Base-by-base conservation (phyloP, 768 basidiomycete species). In the Kwoniella botswanensis region DNA sequence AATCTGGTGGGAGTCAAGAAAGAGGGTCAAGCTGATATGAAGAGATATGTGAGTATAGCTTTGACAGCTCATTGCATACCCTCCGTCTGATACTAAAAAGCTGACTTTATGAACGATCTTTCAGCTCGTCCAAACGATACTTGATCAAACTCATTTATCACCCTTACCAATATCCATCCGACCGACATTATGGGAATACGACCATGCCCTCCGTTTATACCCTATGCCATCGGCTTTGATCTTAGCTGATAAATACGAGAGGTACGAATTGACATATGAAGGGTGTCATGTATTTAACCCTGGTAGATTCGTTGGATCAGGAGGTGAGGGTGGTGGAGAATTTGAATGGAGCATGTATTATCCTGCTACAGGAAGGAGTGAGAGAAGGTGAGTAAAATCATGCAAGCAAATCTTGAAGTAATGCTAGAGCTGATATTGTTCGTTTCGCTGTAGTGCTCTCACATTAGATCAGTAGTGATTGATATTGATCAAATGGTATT, bases 241-340 rank as follows among this genome's bases (percentile, higher is more conserved):
- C 42, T 88, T 99, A 13, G 97, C 97, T 1, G 97, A 99, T 85
- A 94, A 91, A 84, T 97, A 98, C 79, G 95, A 97, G 81, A 89
- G 92, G 58, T 99, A 93, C 82, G 93, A 97, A 77, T 87, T 97
- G 73, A 98, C 95, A 0, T 99, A 99, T 82, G 94, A 95, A 69
- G 94, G 94, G 12, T 98, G 97, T 77, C 97, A 98, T 84, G 97
- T 98, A 29, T 94, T 98, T 87, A 99, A 99, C 82, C 97, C 97
- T 0, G 95, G 97, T 21, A 90, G 91, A 61, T 98, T 98, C 80
- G 86, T 94, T 15, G 89, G 92, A 4, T 91, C 88, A 60, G 88
- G 71, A 7, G 73, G 76, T 24, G 76, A 73, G 43, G 74, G 68
- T 24, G 77, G 71, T 43, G 79, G 79, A 21, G 79, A 90, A 5